Evolutionary conservation across 257 asterid species (phyloP), one percentile per base, ranked within the genome.

Genomic region (Leonotis leonurus): DNA sequence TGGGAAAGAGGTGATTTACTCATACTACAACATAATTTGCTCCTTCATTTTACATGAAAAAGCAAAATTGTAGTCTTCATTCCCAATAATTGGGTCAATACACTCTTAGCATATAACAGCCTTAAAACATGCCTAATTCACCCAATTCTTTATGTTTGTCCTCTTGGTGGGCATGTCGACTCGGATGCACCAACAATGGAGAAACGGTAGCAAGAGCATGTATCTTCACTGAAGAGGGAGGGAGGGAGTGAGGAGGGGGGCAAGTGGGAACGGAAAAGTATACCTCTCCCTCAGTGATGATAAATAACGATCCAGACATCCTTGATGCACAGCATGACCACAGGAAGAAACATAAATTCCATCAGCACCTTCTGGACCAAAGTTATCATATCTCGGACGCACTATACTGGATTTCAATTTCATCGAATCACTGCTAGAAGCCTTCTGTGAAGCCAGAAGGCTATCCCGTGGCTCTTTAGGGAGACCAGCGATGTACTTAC

Each of bases 271-370:
- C 49, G 59, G 44, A 57, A 56, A 68, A 35, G 39, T 50, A 29
- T 79, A 90, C 99, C 99, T 93, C 70, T 93, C 99, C 83, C 74
- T 89, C 39, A 93, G 83, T 26, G 99, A 89, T 50, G 84, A 78
- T 63, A 93, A 74, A 76, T 93, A 93, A 32, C 96, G 96, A 70
- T 89, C 96, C 62, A 93, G 85, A 73, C 99, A 93, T 73, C 84
- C 90, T 76, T 89, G 96, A 79, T 93, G 99, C 78, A 93, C 97
- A 65, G 99, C 97, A 70, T 93, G 99, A 44, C 99, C 99, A 54
- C 99, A 93, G 14, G 97, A 89, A 59, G 99, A 89, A 61, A 85
- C 73, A 81, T 83, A 81, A 41, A 93, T 82, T 62, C 97, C 96
- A 73, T 87, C 92, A 65, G 85, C 81, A 43, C 83, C 87, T 8